Conservation (phyloP, 345 rosid species). For the Populus simonii region DNA sequence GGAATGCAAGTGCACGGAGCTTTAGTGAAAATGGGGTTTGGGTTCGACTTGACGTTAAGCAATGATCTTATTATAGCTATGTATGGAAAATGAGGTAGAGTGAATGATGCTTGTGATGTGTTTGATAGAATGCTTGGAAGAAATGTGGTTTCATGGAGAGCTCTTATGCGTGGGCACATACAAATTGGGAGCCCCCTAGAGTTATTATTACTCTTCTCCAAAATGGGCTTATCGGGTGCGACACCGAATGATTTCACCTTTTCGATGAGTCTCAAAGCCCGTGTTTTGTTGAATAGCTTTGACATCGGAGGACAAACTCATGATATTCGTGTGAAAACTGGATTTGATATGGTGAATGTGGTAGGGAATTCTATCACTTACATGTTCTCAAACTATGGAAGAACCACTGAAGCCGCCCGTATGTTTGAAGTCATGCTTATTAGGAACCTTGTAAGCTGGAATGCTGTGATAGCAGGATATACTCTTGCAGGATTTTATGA, state of each 20-base stretch:
- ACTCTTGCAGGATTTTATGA: slow-evolving; percentile 44
- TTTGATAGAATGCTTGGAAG: slow-evolving; percentile 62
- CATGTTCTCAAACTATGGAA: slow-evolving; percentile 78
- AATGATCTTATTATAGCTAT: slow-evolving; percentile 54
- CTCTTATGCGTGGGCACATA: slow-evolving; percentile 73
- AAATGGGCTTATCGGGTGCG: slow-evolving; percentile 43
- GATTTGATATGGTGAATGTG: slow-evolving; percentile 46
- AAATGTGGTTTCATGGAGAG: slow-evolving; percentile 82
- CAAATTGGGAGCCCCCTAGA: slow-evolving; percentile 37
- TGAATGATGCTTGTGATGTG: slow-evolving; percentile 45
- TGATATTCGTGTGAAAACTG: slow-evolving; percentile 51
- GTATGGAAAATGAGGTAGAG: slow-evolving; percentile 59
- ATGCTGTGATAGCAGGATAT: slow-evolving; percentile 67
- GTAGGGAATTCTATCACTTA: slow-evolving; percentile 77
- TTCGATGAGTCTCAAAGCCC: slow-evolving; percentile 68
- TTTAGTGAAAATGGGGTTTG: slow-evolving; percentile 38
- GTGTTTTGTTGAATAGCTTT: slow-evolving; percentile 43
- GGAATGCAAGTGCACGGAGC: slow-evolving; percentile 63
- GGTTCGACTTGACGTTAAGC: slow-evolving; percentile 40
- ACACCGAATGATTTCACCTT: slow-evolving; percentile 78
- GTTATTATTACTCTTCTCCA: slow-evolving; percentile 43
- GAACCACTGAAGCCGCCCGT: slow-evolving; percentile 47
- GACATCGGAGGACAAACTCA: slow-evolving; percentile 66
- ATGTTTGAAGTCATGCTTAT: slow-evolving; percentile 46
- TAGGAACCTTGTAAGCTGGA: slow-evolving; percentile 67